A percentile compares a stretch with the other conserved stretches of the same genome.
phyloP scores from a whole-genome alignment of 169 alveolate genomes.

The Hepatocystis sp. region DNA sequence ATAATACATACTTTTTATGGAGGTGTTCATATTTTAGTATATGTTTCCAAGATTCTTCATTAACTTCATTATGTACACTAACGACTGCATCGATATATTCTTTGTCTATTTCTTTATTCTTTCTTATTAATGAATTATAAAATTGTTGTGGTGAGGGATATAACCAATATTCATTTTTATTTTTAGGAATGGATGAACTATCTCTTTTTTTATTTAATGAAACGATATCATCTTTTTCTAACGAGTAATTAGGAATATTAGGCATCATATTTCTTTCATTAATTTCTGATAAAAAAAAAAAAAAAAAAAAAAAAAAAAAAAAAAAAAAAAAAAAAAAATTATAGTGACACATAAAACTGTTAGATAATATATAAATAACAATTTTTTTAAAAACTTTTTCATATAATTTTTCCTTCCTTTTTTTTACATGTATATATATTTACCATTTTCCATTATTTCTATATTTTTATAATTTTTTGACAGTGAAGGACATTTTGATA shows the following conservation, averaged over 20 bases:
- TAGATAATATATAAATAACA: too few species aligned
- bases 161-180: constrained; percentile 80
- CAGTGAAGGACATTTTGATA: constrained; percentile 33
- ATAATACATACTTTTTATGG: constrained; percentile 75
- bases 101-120: constrained; percentile 79
- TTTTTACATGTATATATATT: not conserved
- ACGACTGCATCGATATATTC: constrained; percentile 86
- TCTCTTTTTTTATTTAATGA: constrained; percentile 42
- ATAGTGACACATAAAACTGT: too few species aligned
- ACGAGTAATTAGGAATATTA: constrained; percentile 30
- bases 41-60: constrained; percentile 87
- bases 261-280: constrained; percentile 75
- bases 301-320: too few species aligned
- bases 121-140: constrained; percentile 86
- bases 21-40: constrained; percentile 86
- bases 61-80: constrained; percentile 86
- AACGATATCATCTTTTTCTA: constrained; percentile 7
- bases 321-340: too few species aligned
- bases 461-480: not conserved
- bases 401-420: too few species aligned
- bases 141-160: constrained; percentile 92
- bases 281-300: constrained; percentile 7
- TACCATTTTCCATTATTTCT: constrained; percentile 11
- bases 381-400: too few species aligned
- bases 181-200: constrained; percentile 54